Conservation (phyloP, 768 basidiomycete genomes). For the Lactarius sanguifluus region DNA sequence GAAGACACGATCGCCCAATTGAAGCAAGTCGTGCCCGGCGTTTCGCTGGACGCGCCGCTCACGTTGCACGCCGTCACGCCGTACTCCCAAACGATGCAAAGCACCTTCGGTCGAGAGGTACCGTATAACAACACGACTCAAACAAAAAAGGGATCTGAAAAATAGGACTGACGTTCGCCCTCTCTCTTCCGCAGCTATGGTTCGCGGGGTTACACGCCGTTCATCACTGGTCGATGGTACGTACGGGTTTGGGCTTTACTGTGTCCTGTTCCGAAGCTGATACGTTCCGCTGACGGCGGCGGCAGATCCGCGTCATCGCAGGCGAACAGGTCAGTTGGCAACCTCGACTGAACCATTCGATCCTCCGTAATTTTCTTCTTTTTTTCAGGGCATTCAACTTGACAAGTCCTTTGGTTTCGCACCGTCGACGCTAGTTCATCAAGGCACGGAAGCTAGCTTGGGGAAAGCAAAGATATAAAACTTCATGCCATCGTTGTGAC, state of each 20-base stretch:
- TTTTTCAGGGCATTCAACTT: slow-evolving; percentile 57
- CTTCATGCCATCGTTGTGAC: not conserved
- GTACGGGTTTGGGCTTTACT: slow-evolving; percentile 40
- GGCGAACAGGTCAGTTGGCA: slow-evolving; percentile 66
- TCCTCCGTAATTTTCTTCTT: not conserved
- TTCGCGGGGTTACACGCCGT: slow-evolving; percentile 84
- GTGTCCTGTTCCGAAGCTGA: slow-evolving; percentile 17
- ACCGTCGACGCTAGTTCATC: slow-evolving; percentile 78
- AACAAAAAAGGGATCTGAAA: not conserved
- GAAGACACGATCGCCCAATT: slow-evolving; percentile 55
- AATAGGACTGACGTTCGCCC: not conserved
- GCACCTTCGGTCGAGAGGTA: slow-evolving; percentile 84
- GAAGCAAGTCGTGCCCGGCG: slow-evolving; percentile 49
- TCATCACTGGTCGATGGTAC: slow-evolving; percentile 89
- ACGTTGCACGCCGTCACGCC: slow-evolving; percentile 82
- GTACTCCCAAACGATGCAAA: slow-evolving; percentile 67
- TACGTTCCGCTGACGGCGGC: slow-evolving; percentile 8
- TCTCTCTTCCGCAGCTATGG: slow-evolving; percentile 58
- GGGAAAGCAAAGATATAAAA: slow-evolving; percentile 63
- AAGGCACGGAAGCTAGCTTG: slow-evolving; percentile 62
- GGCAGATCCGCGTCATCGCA: slow-evolving; percentile 76
- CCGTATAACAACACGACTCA: not conserved
- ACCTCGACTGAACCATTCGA: not conserved
- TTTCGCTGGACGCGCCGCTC: slow-evolving; percentile 55
- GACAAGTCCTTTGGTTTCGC: slow-evolving; percentile 83